Conservation (phyloP, 2,329 filamentous ascomycete genomes). For the Lachnellula arida region DNA sequence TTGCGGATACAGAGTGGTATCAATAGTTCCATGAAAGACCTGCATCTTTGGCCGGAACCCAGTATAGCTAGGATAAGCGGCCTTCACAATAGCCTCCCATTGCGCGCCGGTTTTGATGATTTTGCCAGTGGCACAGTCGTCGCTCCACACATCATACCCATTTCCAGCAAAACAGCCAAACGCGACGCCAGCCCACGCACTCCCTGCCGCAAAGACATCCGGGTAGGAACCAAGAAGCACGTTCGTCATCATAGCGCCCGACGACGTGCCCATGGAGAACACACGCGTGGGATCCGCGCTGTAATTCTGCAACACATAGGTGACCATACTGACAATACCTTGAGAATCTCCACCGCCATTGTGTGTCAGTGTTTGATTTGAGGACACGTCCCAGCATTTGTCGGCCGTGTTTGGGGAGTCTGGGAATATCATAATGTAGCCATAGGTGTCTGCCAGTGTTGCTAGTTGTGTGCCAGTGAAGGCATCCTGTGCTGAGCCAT, state of each 20-base stretch:
- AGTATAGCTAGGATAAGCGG: slow-evolving; percentile 35
- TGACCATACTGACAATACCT: slow-evolving; percentile 54
- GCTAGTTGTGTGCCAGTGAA: slow-evolving; percentile 41
- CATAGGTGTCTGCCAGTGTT: slow-evolving; percentile 46
- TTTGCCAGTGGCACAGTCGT: slow-evolving; percentile 39
- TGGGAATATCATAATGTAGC: slow-evolving; percentile 57
- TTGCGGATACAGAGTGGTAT: slow-evolving; percentile 34
- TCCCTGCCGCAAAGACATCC: slow-evolving; percentile 42
- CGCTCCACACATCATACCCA: slow-evolving; percentile 46
- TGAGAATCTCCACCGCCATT: slow-evolving; percentile 52
- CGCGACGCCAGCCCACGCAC: slow-evolving; percentile 41
- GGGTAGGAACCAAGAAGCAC: slow-evolving; percentile 45
- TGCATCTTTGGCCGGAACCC: slow-evolving; percentile 15
- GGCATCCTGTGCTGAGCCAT: slow-evolving; percentile 36
- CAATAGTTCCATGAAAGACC: slow-evolving; percentile 32
- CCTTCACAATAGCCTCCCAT: slow-evolving; percentile 42
- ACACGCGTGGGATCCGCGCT: slow-evolving; percentile 46
- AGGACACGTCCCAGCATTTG: slow-evolving; percentile 56
- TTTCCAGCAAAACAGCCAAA: slow-evolving; percentile 42
- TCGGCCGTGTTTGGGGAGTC: slow-evolving; percentile 43
- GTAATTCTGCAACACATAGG: slow-evolving; percentile 47
- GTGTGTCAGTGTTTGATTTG: slow-evolving; percentile 46
- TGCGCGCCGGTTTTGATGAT: slow-evolving; percentile 34
- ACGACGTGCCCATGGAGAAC: slow-evolving; percentile 48
- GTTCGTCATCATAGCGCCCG: slow-evolving; percentile 49